Percentiles rank a stretch among this genome's conserved stretches.
These are phyloP conservation scores for Gremmenia infestans DNA, from an alignment of 2,329 filamentous ascomycete genomes.

Conservation along the genomic window DNA sequence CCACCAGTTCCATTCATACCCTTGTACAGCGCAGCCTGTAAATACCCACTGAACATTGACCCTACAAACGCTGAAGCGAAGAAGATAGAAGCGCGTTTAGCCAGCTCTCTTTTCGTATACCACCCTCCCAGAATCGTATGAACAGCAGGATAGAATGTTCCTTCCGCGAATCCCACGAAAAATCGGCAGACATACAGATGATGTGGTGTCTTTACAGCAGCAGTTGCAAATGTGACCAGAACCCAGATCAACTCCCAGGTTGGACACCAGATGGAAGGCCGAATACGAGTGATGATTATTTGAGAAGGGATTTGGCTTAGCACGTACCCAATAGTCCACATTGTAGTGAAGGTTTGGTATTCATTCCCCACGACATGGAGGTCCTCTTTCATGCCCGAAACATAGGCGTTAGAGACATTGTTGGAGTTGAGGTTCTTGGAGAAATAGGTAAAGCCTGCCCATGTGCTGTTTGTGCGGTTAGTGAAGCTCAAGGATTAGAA, in stretches of 20 bases:
- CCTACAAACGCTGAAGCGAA: conserved; percentile 33
- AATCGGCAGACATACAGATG: conserved; percentile 50
- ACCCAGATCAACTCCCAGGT: conserved; percentile 50
- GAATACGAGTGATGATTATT: conserved; percentile 48
- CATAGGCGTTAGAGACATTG: conserved; percentile 33
- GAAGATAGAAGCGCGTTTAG: conserved; percentile 38
- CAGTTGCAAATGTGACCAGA: conserved; percentile 52
- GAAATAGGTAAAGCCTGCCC: conserved; percentile 28
- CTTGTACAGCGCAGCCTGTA: conserved; percentile 37
- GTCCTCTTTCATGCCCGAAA: conserved; percentile 42
- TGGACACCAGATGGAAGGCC: conserved; percentile 55
- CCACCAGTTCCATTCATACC: conserved; percentile 35
- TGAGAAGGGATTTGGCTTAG: conserved; percentile 40
- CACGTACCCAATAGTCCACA: conserved; percentile 50
- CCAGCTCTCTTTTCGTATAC: conserved; percentile 39
- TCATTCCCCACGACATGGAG: conserved; percentile 41
- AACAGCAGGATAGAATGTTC: conserved; percentile 32
- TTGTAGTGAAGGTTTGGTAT: conserved; percentile 37
- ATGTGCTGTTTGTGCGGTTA: conserved; percentile 14
- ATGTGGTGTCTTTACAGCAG: conserved; percentile 42
- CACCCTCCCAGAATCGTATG: conserved; percentile 34
- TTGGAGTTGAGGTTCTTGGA: conserved; percentile 25
- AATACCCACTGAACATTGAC: conserved; percentile 39
- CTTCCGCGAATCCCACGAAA: conserved; percentile 48
- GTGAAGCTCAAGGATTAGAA: not conserved